Percentiles rank a stretch among this genome's conserved stretches.
phyloP scores from a whole-genome alignment of 352 stramenopile species.

The Phytophthora brassicae region DNA sequence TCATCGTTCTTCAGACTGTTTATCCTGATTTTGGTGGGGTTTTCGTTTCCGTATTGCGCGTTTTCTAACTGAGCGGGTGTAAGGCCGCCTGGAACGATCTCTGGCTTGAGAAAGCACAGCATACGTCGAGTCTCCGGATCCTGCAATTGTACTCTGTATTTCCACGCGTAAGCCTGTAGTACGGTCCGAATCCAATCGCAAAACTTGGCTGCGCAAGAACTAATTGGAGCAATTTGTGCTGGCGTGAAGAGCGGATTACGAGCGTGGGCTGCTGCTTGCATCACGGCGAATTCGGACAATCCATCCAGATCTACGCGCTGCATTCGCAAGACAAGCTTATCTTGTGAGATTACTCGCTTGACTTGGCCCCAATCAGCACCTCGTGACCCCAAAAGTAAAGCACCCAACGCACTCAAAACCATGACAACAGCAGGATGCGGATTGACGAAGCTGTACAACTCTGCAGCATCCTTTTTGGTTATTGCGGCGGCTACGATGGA shows the following conservation, averaged over 20 bases:
- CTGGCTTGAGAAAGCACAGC: constrained; percentile 55
- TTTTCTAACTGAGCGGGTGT: constrained; percentile 13
- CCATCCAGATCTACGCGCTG: constrained; percentile 45
- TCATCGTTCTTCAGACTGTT: constrained; percentile 1
- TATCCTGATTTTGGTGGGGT: not conserved
- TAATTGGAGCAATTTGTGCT: constrained; percentile 73
- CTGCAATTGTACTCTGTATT: constrained; percentile 35
- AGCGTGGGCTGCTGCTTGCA: constrained; percentile 49
- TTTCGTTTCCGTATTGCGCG: not conserved
- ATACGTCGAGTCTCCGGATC: constrained; percentile 45
- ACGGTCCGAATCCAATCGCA: constrained; percentile 86
- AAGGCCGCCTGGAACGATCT: constrained; percentile 39
- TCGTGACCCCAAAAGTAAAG: constrained; percentile 50
- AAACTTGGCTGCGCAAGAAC: constrained; percentile 83
- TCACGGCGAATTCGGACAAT: constrained; percentile 34
- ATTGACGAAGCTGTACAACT: constrained; percentile 81
- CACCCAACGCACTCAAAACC: constrained; percentile 62
- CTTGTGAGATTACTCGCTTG: constrained; percentile 63
- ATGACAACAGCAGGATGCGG: constrained; percentile 78
- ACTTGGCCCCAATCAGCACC: constrained; percentile 42
- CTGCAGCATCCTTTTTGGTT: constrained; percentile 70
- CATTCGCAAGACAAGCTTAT: constrained; percentile 60
- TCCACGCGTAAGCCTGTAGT: constrained; percentile 75
- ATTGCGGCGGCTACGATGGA: constrained; percentile 27
- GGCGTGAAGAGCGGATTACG: constrained; percentile 72